phyloP scores from a whole-genome alignment of 2,329 filamentous ascomycete genomes.

The Colletotrichum lupini region DNA sequence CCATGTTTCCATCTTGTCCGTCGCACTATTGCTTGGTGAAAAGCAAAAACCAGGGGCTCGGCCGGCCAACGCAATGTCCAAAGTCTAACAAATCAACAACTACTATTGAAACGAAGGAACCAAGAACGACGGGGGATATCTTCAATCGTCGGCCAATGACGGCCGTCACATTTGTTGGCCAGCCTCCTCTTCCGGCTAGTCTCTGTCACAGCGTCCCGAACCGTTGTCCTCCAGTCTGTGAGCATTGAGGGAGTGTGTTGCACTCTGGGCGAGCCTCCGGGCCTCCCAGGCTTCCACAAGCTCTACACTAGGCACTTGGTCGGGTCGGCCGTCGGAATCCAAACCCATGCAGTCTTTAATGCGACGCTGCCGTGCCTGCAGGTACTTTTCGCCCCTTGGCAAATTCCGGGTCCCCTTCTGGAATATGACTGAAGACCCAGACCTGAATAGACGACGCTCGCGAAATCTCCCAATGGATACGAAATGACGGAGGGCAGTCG shows the following conservation, averaged over 20 bases:
- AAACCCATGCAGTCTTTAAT: conserved; percentile 23
- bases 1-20: neutral
- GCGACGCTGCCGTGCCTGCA: conserved; percentile 29
- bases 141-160: conserved; percentile 17
- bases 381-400: conserved; percentile 12
- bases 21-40: conserved; percentile 10
- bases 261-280: neutral
- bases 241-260: conserved; percentile 7
- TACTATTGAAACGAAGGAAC: conserved; percentile 26
- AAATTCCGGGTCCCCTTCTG: conserved; percentile 27
- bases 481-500: neutral
- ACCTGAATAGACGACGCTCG: conserved; percentile 30
- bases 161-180: conserved; percentile 8
- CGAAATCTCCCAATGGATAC: neutral
- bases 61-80: neutral
- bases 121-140: conserved; percentile 10
- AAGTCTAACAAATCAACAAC: neutral
- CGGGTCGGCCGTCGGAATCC: conserved; percentile 30
- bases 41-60: neutral
- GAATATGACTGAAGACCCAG: conserved; percentile 15
- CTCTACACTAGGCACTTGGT: conserved; percentile 9
- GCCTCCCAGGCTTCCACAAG: neutral
- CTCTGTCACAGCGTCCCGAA: conserved; percentile 30
- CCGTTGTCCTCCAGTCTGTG: conserved; percentile 30
- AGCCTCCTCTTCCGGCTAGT: conserved; percentile 22